Evolutionary conservation across 345 rosid genomes (phyloP).

Genomic region (Euphorbia pulcherrima): DNA sequence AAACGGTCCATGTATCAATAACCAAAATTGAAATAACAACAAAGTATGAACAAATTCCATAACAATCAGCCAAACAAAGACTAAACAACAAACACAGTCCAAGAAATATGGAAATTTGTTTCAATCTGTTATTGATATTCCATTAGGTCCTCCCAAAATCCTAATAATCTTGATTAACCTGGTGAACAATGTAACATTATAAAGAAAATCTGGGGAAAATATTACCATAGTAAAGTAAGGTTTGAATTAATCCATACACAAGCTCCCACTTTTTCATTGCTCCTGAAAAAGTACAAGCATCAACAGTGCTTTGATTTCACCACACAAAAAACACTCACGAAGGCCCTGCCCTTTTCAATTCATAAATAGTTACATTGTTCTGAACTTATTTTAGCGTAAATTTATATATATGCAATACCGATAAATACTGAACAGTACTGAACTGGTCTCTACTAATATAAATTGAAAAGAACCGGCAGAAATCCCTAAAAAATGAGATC

Average conservation of each 20-base stretch:
- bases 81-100: not conserved
- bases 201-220: constrained; percentile 1
- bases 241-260: constrained; percentile 1
- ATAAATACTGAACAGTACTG: no score
- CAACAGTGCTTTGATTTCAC: constrained; percentile 14
- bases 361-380: no score
- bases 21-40: constrained; percentile 7
- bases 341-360: no score
- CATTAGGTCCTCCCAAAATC: not conserved
- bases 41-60: not conserved
- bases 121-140: not conserved
- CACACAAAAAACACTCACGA: not conserved
- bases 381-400: no score
- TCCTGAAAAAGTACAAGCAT: constrained; percentile 1
- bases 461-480: no score
- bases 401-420: no score
- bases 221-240: constrained; percentile 1
- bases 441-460: no score
- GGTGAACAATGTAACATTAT: not conserved
- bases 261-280: constrained; percentile 11
- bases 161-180: not conserved
- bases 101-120: not conserved
- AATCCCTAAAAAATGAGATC: not conserved
- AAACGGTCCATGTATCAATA: constrained; percentile 14
- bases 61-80: not conserved